These are phyloP conservation scores for Delitschia confertaspora DNA, from an alignment of 495 filamentous ascomycete genomes.

Conservation along the genomic window DNA sequence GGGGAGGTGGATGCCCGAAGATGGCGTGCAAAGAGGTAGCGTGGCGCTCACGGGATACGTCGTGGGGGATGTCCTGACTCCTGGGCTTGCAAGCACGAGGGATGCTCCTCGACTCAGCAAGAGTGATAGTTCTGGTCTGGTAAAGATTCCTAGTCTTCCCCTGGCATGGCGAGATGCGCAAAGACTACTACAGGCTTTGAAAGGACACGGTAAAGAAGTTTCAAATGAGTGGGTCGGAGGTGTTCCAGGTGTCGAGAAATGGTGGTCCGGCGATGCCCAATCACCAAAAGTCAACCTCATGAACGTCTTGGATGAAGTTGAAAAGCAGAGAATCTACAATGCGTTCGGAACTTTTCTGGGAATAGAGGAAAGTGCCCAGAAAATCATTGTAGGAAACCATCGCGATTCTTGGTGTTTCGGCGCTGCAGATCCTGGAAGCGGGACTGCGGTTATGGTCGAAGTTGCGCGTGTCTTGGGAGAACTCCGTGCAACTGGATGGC, in stretches of 20 bases:
- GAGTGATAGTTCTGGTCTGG: constrained; percentile 62
- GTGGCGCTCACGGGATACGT: constrained; percentile 78
- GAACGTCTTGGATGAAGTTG: constrained; percentile 78
- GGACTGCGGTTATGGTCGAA: constrained; percentile 86
- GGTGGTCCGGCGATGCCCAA: constrained; percentile 68
- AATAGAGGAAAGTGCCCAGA: constrained; percentile 73
- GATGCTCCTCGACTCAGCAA: constrained; percentile 55
- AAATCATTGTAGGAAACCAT: constrained; percentile 86
- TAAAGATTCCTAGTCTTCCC: constrained; percentile 80
- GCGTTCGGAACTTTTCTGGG: constrained; percentile 73
- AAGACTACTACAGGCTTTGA: constrained; percentile 62
- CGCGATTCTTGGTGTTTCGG: constrained; percentile 92
- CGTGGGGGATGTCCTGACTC: constrained; percentile 79
- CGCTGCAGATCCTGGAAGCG: constrained; percentile 66
- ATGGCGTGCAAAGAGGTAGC: constrained; percentile 73
- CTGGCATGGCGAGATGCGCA: constrained; percentile 84
- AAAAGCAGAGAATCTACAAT: constrained; percentile 82
- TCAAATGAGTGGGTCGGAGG: constrained; percentile 69
- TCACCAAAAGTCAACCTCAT: constrained; percentile 75
- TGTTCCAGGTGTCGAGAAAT: constrained; percentile 56
- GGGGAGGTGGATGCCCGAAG: constrained; percentile 68
- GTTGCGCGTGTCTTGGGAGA: constrained; percentile 74
- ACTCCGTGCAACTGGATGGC: constrained; percentile 67
- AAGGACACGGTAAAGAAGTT: constrained; percentile 64
- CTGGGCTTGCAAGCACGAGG: constrained; percentile 72